A percentile compares a stretch with the other conserved stretches of the same genome.
phyloP scores from a whole-genome alignment of 2,329 filamentous ascomycete species.

The Penicillium sp. region DNA sequence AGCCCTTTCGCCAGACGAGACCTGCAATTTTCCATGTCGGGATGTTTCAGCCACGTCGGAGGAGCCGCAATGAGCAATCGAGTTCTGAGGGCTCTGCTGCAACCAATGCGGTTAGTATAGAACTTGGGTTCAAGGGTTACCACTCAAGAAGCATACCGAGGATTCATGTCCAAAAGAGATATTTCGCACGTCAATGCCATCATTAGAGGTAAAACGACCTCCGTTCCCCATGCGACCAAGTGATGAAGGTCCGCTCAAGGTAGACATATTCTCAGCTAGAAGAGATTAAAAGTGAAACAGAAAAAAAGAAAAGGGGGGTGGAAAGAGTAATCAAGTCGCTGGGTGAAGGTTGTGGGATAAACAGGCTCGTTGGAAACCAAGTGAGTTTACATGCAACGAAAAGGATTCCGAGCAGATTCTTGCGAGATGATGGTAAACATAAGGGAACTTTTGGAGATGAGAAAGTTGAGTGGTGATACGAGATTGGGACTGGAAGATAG shows the following conservation, averaged over 20 bases:
- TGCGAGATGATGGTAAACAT: slow-evolving; percentile 23
- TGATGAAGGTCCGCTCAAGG: slow-evolving; percentile 25
- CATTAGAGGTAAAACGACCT: slow-evolving; percentile 18
- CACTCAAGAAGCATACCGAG: slow-evolving; percentile 24
- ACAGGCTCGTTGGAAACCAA: slow-evolving; percentile 16
- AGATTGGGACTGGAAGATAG: slow-evolving; percentile 16
- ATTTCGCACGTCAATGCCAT: slow-evolving; percentile 17
- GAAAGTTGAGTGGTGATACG: neutral
- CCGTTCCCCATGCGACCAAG: slow-evolving; percentile 25
- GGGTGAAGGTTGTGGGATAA: slow-evolving; percentile 7
- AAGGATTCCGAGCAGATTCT: slow-evolving; percentile 21
- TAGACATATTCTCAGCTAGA: slow-evolving; percentile 26
- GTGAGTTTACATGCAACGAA: slow-evolving; percentile 24
- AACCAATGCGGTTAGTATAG: slow-evolving; percentile 1
- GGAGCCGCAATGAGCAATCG: slow-evolving; percentile 23
- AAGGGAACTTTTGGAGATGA: slow-evolving; percentile 13
- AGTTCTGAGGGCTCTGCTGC: slow-evolving; percentile 27
- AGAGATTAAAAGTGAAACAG: slow-evolving; percentile 1
- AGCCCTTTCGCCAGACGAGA: slow-evolving; percentile 20
- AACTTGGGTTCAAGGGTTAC: neutral
- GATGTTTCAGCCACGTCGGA: slow-evolving; percentile 35
- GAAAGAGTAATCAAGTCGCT: neutral
- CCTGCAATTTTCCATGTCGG: slow-evolving; percentile 36
- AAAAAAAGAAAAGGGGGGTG: slow-evolving; percentile 6
- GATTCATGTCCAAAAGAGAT: slow-evolving; percentile 24